Evolutionary conservation across 2,329 filamentous ascomycete species (phyloP).

Genomic region (Beauveria australis): DNA sequence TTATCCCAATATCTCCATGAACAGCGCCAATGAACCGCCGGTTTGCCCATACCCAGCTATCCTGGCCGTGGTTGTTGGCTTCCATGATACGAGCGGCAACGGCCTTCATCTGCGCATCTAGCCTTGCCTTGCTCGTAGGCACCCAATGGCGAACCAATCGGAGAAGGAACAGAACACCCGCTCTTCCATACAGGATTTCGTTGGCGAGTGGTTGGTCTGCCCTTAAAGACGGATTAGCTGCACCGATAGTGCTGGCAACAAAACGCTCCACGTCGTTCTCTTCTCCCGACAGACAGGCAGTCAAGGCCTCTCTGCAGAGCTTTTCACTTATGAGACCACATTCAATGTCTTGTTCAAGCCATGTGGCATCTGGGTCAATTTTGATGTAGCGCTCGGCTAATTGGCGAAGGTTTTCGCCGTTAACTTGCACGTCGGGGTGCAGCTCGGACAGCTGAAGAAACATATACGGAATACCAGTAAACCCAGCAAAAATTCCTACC

Average conservation of each 20-base stretch:
- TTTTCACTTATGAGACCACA: conserved; percentile 45
- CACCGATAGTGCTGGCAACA: conserved; percentile 28
- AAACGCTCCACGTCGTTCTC: conserved; percentile 29
- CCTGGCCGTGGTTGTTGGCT: conserved; percentile 31
- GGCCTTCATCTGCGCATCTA: conserved; percentile 46
- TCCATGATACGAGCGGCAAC: conserved; percentile 53
- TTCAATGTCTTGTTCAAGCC: conserved; percentile 29
- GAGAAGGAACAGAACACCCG: conserved; percentile 60
- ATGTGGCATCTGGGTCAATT: conserved; percentile 24
- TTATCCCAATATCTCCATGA: conserved; percentile 61
- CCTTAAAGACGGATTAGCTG: not conserved
- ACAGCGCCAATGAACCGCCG: conserved; percentile 57
- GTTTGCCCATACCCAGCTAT: conserved; percentile 55
- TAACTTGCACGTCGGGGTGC: conserved; percentile 35
- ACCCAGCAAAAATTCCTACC: conserved; percentile 44
- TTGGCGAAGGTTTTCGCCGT: conserved; percentile 30
- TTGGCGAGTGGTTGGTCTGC: conserved; percentile 38
- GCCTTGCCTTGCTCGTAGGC: conserved; percentile 35
- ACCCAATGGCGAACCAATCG: conserved; percentile 54
- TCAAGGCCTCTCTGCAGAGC: conserved; percentile 37
- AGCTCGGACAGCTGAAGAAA: conserved; percentile 40
- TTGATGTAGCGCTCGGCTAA: conserved; percentile 43
- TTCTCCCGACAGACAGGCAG: conserved; percentile 34
- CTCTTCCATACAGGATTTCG: conserved; percentile 59
- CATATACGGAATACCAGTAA: conserved; percentile 48